Evolutionary conservation across 768 basidiomycete species (phyloP).

Genomic region (Cyclocybe aegerita): DNA sequence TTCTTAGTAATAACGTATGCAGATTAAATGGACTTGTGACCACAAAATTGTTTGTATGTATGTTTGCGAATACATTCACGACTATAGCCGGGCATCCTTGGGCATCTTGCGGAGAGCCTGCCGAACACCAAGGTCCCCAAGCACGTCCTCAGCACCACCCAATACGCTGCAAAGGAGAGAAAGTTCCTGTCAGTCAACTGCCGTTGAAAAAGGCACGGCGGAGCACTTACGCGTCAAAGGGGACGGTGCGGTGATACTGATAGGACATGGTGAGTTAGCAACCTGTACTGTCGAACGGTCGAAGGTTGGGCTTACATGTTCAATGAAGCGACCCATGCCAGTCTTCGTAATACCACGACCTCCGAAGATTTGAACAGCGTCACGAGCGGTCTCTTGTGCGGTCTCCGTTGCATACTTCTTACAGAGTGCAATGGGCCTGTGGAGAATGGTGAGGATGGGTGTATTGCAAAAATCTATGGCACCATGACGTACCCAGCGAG

Average conservation of each 20-base stretch:
- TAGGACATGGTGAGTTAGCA: slow-evolving; percentile 17
- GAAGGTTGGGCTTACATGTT: slow-evolving; percentile 45
- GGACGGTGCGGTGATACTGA: slow-evolving; percentile 63
- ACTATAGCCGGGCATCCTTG: slow-evolving; percentile 14
- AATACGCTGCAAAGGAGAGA: not conserved
- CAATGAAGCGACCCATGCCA: slow-evolving; percentile 71
- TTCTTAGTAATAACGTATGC: no score
- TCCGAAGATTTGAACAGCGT: slow-evolving; percentile 77
- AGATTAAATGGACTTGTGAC: slow-evolving; percentile 4
- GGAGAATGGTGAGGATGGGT: not conserved
- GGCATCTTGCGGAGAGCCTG: slow-evolving; percentile 47
- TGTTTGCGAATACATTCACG: not conserved
- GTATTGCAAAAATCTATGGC: not conserved
- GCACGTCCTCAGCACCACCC: slow-evolving; percentile 63
- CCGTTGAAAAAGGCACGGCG: not conserved
- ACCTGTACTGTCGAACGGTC: not conserved
- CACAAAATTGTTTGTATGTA: not conserved
- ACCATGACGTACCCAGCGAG: slow-evolving; percentile 61
- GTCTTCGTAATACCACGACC: slow-evolving; percentile 82
- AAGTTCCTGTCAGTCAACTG: not conserved
- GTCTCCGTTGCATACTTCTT: slow-evolving; percentile 77
- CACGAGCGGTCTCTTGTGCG: slow-evolving; percentile 78
- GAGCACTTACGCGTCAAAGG: slow-evolving; percentile 55
- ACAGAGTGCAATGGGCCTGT: slow-evolving; percentile 72
- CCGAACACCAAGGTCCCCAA: slow-evolving; percentile 79